Conservation (phyloP, 345 rosid genomes). For the Eucalyptus lansdowneana region DNA sequence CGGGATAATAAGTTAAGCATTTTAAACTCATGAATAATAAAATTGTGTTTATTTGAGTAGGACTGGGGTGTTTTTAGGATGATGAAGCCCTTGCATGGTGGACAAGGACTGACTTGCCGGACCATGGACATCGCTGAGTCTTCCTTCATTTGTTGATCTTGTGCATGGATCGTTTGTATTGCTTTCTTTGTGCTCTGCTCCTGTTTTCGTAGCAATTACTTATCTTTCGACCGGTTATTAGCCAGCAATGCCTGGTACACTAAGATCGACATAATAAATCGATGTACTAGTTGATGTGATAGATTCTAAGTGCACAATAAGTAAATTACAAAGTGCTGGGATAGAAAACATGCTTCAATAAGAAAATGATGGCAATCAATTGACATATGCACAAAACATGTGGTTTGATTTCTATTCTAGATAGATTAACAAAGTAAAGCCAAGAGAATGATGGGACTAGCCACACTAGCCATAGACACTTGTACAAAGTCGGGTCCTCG, state of each 20-base stretch:
- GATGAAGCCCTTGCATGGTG: background rate
- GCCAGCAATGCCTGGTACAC: background rate
- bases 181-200: background rate
- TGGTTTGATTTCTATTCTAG: too few relatives aligned
- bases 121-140: background rate
- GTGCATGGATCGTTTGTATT: background rate
- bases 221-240: background rate
- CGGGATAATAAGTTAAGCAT: background rate
- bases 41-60: background rate
- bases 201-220: background rate
- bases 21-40: background rate
- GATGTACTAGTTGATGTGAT: background rate
- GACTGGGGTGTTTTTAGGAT: background rate
- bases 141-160: background rate
- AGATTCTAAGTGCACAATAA: background rate
- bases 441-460: too few relatives aligned
- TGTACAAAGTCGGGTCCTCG: fast-evolving
- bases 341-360: too few relatives aligned
- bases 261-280: background rate
- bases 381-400: too few relatives aligned
- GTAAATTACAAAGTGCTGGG: too few relatives aligned
- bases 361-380: too few relatives aligned
- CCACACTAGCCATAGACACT: too few relatives aligned
- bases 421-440: too few relatives aligned
- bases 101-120: background rate